Evolutionary conservation across 1,284 basidiomycete species (phyloP).

Genomic region (Malassezia restricta): DNA sequence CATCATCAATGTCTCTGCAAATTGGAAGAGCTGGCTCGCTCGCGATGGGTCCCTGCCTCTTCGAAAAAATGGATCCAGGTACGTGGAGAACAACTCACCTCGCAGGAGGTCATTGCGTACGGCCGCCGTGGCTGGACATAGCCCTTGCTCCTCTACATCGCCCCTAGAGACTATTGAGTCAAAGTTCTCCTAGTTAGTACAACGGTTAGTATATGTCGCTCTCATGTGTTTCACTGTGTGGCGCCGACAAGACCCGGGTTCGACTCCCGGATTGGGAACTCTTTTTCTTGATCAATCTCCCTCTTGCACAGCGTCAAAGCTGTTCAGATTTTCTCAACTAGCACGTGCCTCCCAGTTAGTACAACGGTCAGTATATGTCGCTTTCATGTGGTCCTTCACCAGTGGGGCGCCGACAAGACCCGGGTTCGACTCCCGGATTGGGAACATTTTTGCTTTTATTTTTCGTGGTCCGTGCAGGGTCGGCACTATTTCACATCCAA

Average conservation of each 20-base stretch:
- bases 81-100: constrained; percentile 3
- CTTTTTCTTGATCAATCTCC: too few relatives aligned
- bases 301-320: background rate
- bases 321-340: background rate
- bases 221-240: constrained; percentile 12
- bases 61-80: constrained; percentile 5
- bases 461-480: background rate
- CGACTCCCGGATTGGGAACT: constrained; percentile 21
- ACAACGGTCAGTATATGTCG: constrained; percentile 22
- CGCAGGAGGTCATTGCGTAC: constrained; percentile 3
- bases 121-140: background rate
- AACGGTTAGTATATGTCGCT: constrained; percentile 22
- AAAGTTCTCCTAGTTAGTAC: constrained; percentile 21
- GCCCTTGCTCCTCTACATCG: background rate
- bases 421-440: constrained; percentile 21
- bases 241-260: constrained; percentile 22
- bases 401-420: constrained; percentile 19
- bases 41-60: background rate
- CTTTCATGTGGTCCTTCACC: constrained; percentile 10
- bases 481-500: background rate
- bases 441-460: constrained; percentile 10
- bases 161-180: too few relatives aligned
- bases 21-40: background rate
- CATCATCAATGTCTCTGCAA: background rate
- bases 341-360: constrained; percentile 15